These are phyloP conservation scores for Cutaneotrichosporon mucoides DNA, from an alignment of 1,284 basidiomycete genomes.

Conservation along the genomic window DNA sequence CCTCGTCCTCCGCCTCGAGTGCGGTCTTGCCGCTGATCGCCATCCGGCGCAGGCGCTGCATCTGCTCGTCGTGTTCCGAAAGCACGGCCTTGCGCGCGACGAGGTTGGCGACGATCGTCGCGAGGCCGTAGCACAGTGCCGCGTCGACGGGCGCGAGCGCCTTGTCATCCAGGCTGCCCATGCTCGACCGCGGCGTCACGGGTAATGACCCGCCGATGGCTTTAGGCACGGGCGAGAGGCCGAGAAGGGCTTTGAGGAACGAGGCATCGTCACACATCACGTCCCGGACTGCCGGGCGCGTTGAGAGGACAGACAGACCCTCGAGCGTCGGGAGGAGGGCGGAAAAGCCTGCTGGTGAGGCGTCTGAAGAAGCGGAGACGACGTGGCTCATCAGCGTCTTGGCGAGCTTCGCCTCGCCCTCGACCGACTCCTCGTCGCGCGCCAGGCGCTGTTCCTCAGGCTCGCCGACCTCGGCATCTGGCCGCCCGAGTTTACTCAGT, in stretches of 20 bases:
- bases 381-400: slow-evolving; percentile 60
- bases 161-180: slow-evolving; percentile 21
- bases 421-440: slow-evolving; percentile 20
- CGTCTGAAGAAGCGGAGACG: neutral
- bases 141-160: slow-evolving; percentile 27
- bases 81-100: slow-evolving; percentile 64
- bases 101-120: slow-evolving; percentile 69
- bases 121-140: slow-evolving; percentile 67
- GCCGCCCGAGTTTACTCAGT: slow-evolving; percentile 69
- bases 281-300: slow-evolving; percentile 64
- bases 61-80: slow-evolving; percentile 72
- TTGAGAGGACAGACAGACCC: slow-evolving; percentile 74
- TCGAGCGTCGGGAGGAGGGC: slow-evolving; percentile 64
- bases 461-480: slow-evolving; percentile 53
- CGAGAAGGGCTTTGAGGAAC: slow-evolving; percentile 63
- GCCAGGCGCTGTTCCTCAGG: slow-evolving; percentile 34
- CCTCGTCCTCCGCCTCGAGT: slow-evolving; percentile 26
- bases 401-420: slow-evolving; percentile 55
- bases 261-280: slow-evolving; percentile 56
- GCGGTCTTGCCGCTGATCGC: slow-evolving; percentile 53
- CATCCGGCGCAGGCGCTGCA: slow-evolving; percentile 70
- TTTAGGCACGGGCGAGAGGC: slow-evolving; percentile 41
- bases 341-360: too few relatives aligned
- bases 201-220: slow-evolving; percentile 52
- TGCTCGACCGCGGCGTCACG: slow-evolving; percentile 50